These are phyloP conservation scores for Scedosporium aurantiacum DNA, from an alignment of 2,329 filamentous ascomycete genomes.

Conservation along the genomic window DNA sequence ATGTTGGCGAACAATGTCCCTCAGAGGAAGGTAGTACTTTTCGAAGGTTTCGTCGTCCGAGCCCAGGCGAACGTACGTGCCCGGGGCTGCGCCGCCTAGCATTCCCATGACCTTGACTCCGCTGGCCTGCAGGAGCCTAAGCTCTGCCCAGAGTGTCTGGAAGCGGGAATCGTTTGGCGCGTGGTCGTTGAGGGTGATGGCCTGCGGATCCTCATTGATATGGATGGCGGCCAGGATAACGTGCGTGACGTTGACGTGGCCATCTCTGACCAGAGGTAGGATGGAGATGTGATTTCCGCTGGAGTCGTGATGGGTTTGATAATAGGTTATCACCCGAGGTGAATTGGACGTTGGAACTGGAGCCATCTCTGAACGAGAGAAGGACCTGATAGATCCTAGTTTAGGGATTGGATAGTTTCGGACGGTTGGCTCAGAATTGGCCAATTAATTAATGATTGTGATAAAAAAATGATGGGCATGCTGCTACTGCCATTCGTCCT, in stretches of 20 bases:
- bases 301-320: conserved; percentile 42
- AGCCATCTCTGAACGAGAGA: conserved; percentile 7
- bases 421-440: too few relatives aligned
- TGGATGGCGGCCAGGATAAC: conserved; percentile 81
- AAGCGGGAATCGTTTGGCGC: conserved; percentile 56
- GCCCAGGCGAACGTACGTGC: conserved; percentile 53
- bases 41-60: conserved; percentile 53
- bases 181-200: conserved; percentile 73
- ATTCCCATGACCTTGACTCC: conserved; percentile 77
- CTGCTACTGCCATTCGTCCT: too few relatives aligned
- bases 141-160: conserved; percentile 67
- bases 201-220: conserved; percentile 55
- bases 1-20: conserved; percentile 49
- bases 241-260: conserved; percentile 50
- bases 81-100: conserved; percentile 74
- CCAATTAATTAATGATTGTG: too few relatives aligned
- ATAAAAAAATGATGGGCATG: too few relatives aligned
- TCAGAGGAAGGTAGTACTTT: conserved; percentile 58
- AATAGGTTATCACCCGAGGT: conserved; percentile 40
- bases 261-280: conserved; percentile 32
- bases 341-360: conserved; percentile 16
- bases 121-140: conserved; percentile 55
- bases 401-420: not conserved
- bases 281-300: conserved; percentile 36
- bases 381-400: not conserved